Base-by-base conservation (phyloP, 495 filamentous ascomycete species). In the Amniculicola lignicola region DNA sequence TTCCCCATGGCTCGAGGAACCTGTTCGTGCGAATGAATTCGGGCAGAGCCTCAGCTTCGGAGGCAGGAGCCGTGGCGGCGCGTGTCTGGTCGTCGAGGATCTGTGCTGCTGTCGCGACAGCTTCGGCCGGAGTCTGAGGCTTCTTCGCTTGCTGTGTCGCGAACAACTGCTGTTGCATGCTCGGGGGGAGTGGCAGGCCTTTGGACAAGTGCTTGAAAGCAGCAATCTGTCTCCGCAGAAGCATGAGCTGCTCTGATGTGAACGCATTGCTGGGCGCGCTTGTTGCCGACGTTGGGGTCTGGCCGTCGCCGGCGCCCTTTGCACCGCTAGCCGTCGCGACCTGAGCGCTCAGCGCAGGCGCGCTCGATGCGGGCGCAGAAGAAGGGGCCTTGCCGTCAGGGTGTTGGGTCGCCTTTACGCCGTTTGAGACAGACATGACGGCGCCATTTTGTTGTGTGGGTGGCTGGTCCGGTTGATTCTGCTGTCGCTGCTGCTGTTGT, bases 201-300 rank as follows among this genome's bases (percentile, higher is more conserved):
- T 89, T 93, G 10, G 84, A 82, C 1, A 95, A 75, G 59, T 84
- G 74, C 69, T 89, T 88, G 74, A 95, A 94, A 4, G 88, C 88
- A 57, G 80, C 70, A 37, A 95, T 92, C 66, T 95, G 90, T 39
- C 83, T 82, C 28, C 85, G 76, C 7, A 94, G 77, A 1, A 81
- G 81, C 23, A 74, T 72, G 31, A 94, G 70, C 61, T 95, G 90
- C 39, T 88, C 81, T 2, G 77, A 68, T 4, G 85, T 81, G 62
- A 93, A 90, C 40, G 78, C 72, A 76, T 71, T 31, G 74, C 72
- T 9, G 75, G 29, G 24, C 28, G 60, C 44, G 76, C 75, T 6
- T 68, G 67, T 6, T 10, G 44, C 50, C 7, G 59, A 59, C 7
- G 54, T 54, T 10, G 55, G 55, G 12, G 61, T 57, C 22, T 60